Conservation (phyloP, 192 early-diverging fungal species). For the Chytriomyces sp. region DNA sequence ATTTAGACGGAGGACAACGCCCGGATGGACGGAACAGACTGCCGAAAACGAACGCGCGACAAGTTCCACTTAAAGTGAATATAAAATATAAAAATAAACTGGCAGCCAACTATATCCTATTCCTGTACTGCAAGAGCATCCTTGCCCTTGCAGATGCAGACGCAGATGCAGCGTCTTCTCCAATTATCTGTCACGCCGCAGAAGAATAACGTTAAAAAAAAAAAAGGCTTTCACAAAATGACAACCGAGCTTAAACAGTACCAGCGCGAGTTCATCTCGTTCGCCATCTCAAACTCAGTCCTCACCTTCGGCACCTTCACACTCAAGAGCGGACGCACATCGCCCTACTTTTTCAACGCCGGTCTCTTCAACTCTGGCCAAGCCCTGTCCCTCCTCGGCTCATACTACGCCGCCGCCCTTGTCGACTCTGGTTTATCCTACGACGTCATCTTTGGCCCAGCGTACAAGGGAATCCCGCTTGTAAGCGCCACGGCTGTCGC, state of each 20-base stretch:
- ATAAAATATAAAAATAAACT: too few species aligned
- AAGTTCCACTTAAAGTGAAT: not conserved
- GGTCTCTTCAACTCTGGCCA: constrained; percentile 94
- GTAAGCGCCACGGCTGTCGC: constrained; percentile 82
- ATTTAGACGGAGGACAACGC: not conserved
- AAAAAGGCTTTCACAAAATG: too few species aligned
- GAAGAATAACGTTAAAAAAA: too few species aligned
- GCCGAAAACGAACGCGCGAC: not conserved
- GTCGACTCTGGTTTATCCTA: constrained; percentile 69
- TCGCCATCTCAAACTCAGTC: constrained; percentile 83
- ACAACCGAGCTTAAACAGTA: constrained; percentile 54
- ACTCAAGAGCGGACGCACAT: constrained; percentile 93
- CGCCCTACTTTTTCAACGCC: constrained; percentile 98
- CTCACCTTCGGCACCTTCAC: constrained; percentile 90
- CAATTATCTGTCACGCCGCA: too few species aligned
- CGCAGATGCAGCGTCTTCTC: too few species aligned
- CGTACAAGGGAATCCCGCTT: constrained; percentile 98
- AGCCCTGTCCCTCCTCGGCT: constrained; percentile 80
- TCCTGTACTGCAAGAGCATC: too few species aligned
- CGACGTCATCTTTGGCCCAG: constrained; percentile 95
- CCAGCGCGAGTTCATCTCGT: constrained; percentile 93
- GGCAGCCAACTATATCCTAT: too few species aligned
- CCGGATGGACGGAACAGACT: not conserved
- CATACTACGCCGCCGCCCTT: constrained; percentile 89
- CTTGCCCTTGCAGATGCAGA: too few species aligned